Evolutionary conservation across 176 grass and related monocot genomes (phyloP), one percentile per base, ranked within the genome.

Genomic region (Rhipidocladum racemiflorum): DNA sequence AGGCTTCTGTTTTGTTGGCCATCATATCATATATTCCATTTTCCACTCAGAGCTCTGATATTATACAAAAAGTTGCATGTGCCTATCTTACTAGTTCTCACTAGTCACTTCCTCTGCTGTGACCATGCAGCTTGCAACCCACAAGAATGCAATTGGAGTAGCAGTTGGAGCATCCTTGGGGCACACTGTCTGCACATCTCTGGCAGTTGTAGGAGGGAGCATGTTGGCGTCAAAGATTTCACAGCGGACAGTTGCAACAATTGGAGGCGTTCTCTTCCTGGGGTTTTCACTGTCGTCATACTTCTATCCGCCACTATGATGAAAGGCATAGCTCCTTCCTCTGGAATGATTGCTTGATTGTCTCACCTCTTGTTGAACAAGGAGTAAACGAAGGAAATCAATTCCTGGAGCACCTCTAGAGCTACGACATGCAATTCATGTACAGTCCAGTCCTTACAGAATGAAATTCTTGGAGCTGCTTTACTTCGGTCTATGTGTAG

Each of bases 201-300:
- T 97, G 6, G 94, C 91, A n/a, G 94, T 97, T 25, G 65, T 93
- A 29, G 94, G 94, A 69, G 94, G 91, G 36, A 93, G 94, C 89
- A 86, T 97, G 87, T 48, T 97, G 68, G 94, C 91, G 17, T 97
- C 94, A 48, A 97, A 91, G 79, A 97, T 93, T 38, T 97, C 94
- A 15, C 94, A 97, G 77, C 72, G 79, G 15, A 97, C 94, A 0
- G 94, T 97, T 34, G 91, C 94, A 9, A 91, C 94, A 32, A 84
- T 97, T 0, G 94, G 94, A 24, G 91, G 94, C 6, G 84, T 97
- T 69, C 91, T 97, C 49, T 91, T 97, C 78, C 72, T 97, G 9
- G 84, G 84, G 29, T 97, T 97, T 73, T 97, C 91, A 23, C 50
- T 97, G 48, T 97, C 94, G 32, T 97, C 94, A 10, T 93, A 97